Conservation (phyloP, 345 rosid genomes). For the Nephelium lappaceum region DNA sequence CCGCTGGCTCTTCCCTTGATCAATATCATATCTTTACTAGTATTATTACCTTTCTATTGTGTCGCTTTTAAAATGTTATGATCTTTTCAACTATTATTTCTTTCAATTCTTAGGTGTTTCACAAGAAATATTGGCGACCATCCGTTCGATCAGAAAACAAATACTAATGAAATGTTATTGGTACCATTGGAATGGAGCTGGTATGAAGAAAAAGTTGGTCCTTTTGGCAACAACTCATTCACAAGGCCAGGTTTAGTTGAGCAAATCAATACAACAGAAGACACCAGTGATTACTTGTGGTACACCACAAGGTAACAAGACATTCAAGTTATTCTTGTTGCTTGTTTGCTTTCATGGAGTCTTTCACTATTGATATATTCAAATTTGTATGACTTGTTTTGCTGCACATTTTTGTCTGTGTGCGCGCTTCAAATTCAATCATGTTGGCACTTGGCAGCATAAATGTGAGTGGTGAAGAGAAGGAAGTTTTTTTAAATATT, state of each 20-base stretch:
- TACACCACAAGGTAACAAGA: conserved; percentile 53
- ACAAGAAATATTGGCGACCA: conserved; percentile 45
- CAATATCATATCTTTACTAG: neutral
- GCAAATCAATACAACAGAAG: conserved; percentile 65
- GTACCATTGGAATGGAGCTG: conserved; percentile 49
- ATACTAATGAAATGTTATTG: conserved; percentile 22
- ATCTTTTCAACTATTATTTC: conserved; percentile 3
- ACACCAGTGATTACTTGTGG: conserved; percentile 61
- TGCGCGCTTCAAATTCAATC: conserved; percentile 18
- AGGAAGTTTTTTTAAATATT: conserved; percentile 32
- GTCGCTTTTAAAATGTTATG: neutral
- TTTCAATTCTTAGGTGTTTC: conserved; percentile 44
- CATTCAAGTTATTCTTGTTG: neutral
- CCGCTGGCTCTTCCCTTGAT: neutral
- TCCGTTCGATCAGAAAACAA: conserved; percentile 26
- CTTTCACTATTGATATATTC: neutral
- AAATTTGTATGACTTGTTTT: neutral
- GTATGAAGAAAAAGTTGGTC: conserved; percentile 55
- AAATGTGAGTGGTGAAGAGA: conserved; percentile 29
- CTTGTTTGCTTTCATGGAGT: neutral
- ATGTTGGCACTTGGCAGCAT: conserved; percentile 47
- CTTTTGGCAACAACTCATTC: conserved; percentile 54
- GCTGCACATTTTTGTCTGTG: conserved; percentile 1
- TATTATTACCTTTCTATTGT: neutral
- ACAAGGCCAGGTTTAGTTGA: conserved; percentile 45